Evolutionary conservation across 192 early-diverging fungal genomes (phyloP), one percentile per base, ranked within the genome.

Genomic region (Spizellomyces punctatus): DNA sequence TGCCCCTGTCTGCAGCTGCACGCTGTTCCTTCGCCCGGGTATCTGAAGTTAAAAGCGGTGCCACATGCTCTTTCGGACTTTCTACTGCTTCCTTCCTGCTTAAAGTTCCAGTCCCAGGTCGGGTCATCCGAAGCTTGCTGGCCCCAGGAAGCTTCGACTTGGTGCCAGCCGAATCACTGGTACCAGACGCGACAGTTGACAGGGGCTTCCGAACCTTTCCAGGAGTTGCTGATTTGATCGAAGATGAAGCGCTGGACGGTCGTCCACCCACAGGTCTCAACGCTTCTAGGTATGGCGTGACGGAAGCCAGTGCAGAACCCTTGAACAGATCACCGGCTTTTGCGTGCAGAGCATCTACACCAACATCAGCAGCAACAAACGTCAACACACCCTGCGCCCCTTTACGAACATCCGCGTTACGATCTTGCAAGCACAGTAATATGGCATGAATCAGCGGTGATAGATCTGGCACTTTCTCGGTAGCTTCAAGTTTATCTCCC

Each of bases 331-430:
- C 95, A n/a, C 72, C 78, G 46, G 85, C 88, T 58, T 86, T 90
- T 8, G 88, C 79, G n/a, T 88, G 76, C 2, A 98, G 86, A 0
- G 78, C 68, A 63, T 91, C 90, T 56, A 89, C 89, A 0, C 94
- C 94, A 8, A 90, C 92, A 70, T 78, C 86, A 4, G 71, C 71
- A 22, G 94, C 88, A 8, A 95, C 70, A 21, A 86, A 82, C 10
- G 80, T 81, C 48, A 99, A 78, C 47, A 91, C 84, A 2, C 81
- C 74, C 56, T 92, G 89, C 0, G 94, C 94, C 10, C 85, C 83
- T 71, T 96, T 96, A 50, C 98, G 91, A 14, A 98, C 95, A 14
- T 96, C 95, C 2, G 83, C 81, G 63, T 90, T 94, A 43, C 91
- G 89, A 73, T 99, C 98, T 74, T 95, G 93, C 57, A 97, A 66